phyloP scores from a whole-genome alignment of 2,329 filamentous ascomycete genomes.

The Aspergillaceae sp. region DNA sequence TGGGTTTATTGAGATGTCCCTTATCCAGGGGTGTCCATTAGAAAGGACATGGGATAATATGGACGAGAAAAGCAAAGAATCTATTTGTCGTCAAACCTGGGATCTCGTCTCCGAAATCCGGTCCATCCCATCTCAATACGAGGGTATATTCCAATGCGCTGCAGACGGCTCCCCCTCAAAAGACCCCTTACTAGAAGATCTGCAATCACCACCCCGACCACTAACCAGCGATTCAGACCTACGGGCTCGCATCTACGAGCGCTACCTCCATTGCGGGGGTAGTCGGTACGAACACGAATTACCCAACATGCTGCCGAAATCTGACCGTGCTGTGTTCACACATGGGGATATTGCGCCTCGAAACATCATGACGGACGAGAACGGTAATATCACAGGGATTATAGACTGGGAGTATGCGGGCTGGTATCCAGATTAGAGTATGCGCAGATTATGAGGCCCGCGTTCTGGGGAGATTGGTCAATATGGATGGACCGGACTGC shows the following conservation, averaged over 20 bases:
- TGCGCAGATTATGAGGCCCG: constrained; percentile 23
- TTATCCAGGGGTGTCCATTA: constrained; percentile 10
- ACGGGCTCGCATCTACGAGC: constrained; percentile 16
- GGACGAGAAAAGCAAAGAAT: constrained; percentile 13
- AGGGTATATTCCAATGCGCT: constrained; percentile 14
- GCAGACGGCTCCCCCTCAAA: constrained; percentile 15
- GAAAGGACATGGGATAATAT: constrained; percentile 11
- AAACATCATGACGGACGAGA: constrained; percentile 24
- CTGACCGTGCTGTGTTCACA: constrained; percentile 21
- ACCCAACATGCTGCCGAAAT: constrained; percentile 15
- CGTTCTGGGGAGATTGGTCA: constrained; percentile 17
- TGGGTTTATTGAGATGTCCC: constrained; percentile 9
- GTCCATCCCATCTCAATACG: constrained; percentile 9
- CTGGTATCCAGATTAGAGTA: constrained; percentile 38
- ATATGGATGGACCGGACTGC: constrained; percentile 22
- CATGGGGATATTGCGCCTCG: constrained; percentile 26
- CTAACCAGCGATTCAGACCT: constrained; percentile 14
- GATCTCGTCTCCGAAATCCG: constrained; percentile 12
- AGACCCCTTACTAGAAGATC: constrained; percentile 15
- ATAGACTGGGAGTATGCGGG: constrained; percentile 37
- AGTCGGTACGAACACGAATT: constrained; percentile 12
- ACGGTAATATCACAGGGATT: constrained; percentile 20
- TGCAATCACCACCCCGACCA: constrained; percentile 12
- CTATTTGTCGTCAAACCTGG: constrained; percentile 14
- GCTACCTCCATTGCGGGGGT: constrained; percentile 16